Conservation (phyloP, 176 grass and related monocot genomes). For the Ananas comosus region DNA sequence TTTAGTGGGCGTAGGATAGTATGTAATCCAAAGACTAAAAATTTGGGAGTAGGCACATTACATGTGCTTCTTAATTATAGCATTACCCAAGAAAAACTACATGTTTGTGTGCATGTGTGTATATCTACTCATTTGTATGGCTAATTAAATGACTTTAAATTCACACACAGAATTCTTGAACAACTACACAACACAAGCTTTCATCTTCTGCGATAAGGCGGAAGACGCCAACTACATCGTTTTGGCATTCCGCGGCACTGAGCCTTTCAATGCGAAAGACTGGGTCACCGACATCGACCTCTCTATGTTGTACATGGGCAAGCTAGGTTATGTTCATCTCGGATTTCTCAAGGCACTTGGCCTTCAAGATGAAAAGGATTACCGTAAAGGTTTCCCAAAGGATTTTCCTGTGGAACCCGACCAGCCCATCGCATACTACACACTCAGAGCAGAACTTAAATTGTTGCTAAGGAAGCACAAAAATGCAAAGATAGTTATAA, state of each 20-base stretch:
- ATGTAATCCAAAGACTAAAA: too few relatives aligned
- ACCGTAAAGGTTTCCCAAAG: neutral
- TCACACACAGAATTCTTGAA: constrained; percentile 43
- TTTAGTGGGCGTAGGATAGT: too few relatives aligned
- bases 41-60: too few relatives aligned
- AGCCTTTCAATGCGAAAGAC: constrained; percentile 42
- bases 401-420: constrained; percentile 29
- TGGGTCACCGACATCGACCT: constrained; percentile 38
- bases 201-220: constrained; percentile 39
- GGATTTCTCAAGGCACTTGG: constrained; percentile 19
- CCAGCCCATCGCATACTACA: constrained; percentile 61
- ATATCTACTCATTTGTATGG: too few relatives aligned
- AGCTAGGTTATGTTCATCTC: constrained; percentile 63
- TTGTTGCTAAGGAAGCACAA: constrained; percentile 15
- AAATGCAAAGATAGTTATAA: constrained; percentile 39
- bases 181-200: constrained; percentile 35
- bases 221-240: constrained; percentile 41
- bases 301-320: constrained; percentile 42
- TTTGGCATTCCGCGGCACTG: constrained; percentile 27
- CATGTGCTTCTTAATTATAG: too few relatives aligned
- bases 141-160: neutral
- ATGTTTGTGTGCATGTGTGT: too few relatives aligned
- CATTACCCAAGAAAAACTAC: too few relatives aligned
- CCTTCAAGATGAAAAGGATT: constrained; percentile 42
- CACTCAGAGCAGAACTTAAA: constrained; percentile 7